Evolutionary conservation across 163 green algal species (phyloP), one percentile per base, ranked within the genome.

Genomic region (Scenedesmus sp.): DNA sequence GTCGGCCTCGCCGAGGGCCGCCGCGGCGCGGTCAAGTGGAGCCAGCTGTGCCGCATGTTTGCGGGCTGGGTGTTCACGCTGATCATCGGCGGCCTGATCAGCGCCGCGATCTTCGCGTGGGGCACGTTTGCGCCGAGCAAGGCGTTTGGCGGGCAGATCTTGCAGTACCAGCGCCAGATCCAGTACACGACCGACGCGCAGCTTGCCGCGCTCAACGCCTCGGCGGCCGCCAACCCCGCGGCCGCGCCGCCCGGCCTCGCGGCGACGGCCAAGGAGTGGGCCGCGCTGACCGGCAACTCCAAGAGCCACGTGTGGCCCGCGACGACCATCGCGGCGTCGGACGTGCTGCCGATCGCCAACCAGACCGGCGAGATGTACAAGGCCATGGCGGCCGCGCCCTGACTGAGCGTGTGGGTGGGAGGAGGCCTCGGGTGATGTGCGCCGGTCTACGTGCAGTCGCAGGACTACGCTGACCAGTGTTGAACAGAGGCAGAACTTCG

Each of bases 31-130:
- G 77, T 83, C 47, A 83, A 78, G 54, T 83, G 77, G 77, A 62
- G 85, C 29, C 65, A 91, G 17, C 63, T 78, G 3, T 15, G 60
- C 11, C 70, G 53, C 22, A 79, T 79, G 70, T 79, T 79, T 62
- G 39, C 39, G 4, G 70, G 69, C 26, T 60, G 22, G 70, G 70
- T 79, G 17, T 70, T 70, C 20, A 79, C 70, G 13, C 44, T 79
- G 5, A 4, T 70, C 18, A 17, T 79, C 2, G 70, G 70, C 26
- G 44, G 29, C 44, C 3, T 48, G 56, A 79, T 79, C 42, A 70
- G 56, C 3, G 70, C 56, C 1, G 70, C 39, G 42, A 33, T 79
- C 29, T 79, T 79, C 39, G 56, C 70, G 10, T 77, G 69, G 69
- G 66, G 66, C 26, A 75, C 66, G 5, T 75, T 54, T 44, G 66